Base-by-base conservation (phyloP, 192 early-diverging fungal genomes). In the Umbelopsis ramanniana region DNA sequence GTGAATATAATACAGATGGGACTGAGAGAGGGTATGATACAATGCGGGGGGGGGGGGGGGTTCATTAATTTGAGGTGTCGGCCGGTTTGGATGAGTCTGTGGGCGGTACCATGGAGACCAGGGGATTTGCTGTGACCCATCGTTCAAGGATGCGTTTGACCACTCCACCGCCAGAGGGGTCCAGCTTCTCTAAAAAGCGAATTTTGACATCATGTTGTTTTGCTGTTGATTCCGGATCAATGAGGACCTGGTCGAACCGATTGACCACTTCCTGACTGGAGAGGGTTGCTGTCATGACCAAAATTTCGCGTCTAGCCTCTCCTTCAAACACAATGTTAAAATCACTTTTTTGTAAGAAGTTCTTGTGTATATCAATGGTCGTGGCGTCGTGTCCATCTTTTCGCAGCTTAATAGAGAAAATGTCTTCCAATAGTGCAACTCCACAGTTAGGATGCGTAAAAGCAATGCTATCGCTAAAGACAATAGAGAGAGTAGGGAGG, bases 141-240 rank as follows among this genome's bases (percentile, higher is more conserved):
- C 79, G 71, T 37, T 76, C 68, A 2, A 81, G 17, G 26, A 81
- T 81, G 17, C 75, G 68, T 33, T 74, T 73, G 3, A 81, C 79
- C 6, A 81, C 72, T 0, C 72, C 75, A 14, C 72, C 75, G 21
- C 79, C 79, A 46, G 54, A 46, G 15, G 74, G 79, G 57, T 81
- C 79, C 22, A 81, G 48, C 29, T 81, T 81, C 35, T 81, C 79
- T 52, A 81, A 69, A 22, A 81, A 81, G 24, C 69, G 71, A 21
- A 78, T 78, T 19, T 46, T 73, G 9, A 78, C 33, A 38, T 63
- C 57, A 6, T 63, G 57, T 17, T 63, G 57, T 14, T 37, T 63
- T 17, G 57, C 26, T 17, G 14, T 45, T 19, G 37, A 33, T 22
- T 37, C 52, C 4, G 53, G 73, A 29, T 69, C 52, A 19, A 67